Percentiles rank a stretch among this genome's conserved stretches.
Conservation (phyloP, 192 early-diverging fungal genomes). For the Coemansia sp. region DNA sequence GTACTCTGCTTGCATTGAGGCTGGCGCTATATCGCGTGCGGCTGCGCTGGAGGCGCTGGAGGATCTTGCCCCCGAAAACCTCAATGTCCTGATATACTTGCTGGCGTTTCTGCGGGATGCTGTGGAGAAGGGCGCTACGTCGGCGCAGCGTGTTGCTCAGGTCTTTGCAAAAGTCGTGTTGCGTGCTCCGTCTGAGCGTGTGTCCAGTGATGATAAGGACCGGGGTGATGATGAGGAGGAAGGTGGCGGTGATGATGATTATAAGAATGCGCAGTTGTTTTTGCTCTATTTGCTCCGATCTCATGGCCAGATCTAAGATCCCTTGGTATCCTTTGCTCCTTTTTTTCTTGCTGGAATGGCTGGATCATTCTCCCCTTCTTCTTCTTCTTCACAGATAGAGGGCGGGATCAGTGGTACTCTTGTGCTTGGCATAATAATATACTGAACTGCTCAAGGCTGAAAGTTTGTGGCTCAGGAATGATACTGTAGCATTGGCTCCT, state of each 20-base stretch:
- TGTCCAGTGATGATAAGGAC: not conserved
- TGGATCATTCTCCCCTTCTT: no score
- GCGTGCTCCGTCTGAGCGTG: conserved; percentile 17
- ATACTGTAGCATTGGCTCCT: no score
- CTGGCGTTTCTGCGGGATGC: conserved; percentile 74
- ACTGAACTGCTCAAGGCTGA: no score
- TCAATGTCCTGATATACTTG: conserved; percentile 79
- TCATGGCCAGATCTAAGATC: conserved; percentile 22
- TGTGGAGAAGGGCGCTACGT: conserved; percentile 40
- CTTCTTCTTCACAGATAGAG: no score
- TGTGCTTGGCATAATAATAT: no score
- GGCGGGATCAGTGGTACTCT: no score
- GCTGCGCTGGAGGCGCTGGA: conserved; percentile 58
- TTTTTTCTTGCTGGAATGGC: no score
- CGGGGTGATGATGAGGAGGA: not conserved
- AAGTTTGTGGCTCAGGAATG: no score
- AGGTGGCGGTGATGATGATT: not conserved
- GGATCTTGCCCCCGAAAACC: conserved; percentile 64
- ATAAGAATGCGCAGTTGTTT: conserved; percentile 22
- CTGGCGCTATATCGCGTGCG: conserved; percentile 53
- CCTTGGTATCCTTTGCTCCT: no score
- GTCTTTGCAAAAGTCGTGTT: conserved; percentile 41
- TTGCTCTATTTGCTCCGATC: conserved; percentile 32
- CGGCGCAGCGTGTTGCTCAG: conserved; percentile 29
- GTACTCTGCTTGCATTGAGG: conserved; percentile 64